Conservation (phyloP, 202 grass and related monocot genomes). For the Bolboschoenoplectus hybrid region DNA sequence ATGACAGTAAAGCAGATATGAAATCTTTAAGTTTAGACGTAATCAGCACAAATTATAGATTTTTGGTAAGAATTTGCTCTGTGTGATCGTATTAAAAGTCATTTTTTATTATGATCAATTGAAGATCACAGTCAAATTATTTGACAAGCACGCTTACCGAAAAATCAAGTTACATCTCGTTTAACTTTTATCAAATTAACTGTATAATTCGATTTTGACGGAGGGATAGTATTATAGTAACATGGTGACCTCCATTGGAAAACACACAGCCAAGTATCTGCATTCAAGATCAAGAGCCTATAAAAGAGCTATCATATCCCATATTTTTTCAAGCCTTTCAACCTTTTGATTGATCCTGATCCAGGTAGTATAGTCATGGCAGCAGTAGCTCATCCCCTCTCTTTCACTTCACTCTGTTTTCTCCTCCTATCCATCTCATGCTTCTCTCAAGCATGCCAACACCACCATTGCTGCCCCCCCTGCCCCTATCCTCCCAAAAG, state of each 20-base stretch:
- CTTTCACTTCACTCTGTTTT: conserved; percentile 15
- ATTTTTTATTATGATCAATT: not conserved
- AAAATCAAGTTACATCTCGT: not conserved
- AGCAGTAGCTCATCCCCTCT: not conserved
- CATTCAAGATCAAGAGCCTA: not conserved
- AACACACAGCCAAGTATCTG: not conserved
- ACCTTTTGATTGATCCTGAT: not conserved
- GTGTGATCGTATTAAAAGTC: not conserved
- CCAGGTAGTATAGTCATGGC: not conserved
- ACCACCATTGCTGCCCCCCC: conserved; percentile 22
- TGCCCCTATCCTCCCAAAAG: conserved; percentile 22
- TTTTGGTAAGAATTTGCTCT: not conserved
- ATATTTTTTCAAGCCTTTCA: not conserved
- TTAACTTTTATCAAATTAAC: not conserved
- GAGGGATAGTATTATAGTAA: not conserved
- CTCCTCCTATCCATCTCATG: conserved; percentile 35
- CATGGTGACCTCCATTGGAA: not conserved
- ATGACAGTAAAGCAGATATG: not conserved
- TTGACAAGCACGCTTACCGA: not conserved
- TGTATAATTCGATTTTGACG: not conserved
- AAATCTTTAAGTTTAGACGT: not conserved
- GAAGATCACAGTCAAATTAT: not conserved
- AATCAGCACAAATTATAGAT: not conserved
- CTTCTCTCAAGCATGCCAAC: conserved; percentile 26
- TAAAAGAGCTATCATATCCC: conserved; percentile 17